phyloP scores from a whole-genome alignment of 805 yeast genomes.

The Candida namnaoensis region DNA sequence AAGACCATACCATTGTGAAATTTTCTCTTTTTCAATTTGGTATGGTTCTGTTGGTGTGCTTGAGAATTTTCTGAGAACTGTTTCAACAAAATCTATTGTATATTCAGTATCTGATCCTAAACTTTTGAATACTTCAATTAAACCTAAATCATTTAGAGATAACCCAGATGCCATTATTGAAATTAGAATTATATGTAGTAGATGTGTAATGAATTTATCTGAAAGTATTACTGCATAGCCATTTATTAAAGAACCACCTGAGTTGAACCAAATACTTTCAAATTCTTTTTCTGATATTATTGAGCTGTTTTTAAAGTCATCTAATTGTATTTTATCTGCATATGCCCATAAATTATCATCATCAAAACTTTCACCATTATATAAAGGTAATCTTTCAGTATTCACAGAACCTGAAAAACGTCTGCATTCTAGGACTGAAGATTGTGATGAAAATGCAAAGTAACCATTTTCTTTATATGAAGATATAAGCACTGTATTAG shows the following conservation, averaged over 20 bases:
- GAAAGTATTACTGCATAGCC: conserved; percentile 31
- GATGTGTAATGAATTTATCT: conserved; percentile 22
- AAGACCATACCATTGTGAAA: conserved; percentile 59
- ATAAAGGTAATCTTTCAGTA: conserved; percentile 24
- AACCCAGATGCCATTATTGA: conserved; percentile 27
- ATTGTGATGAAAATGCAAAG: conserved; percentile 19
- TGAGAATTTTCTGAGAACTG: conserved; percentile 43
- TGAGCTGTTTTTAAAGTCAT: conserved; percentile 30
- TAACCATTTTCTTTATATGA: neutral
- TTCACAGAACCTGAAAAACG: conserved; percentile 23
- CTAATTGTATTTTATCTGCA: conserved; percentile 6
- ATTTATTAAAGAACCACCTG: conserved; percentile 48
- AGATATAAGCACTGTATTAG: conserved; percentile 57
- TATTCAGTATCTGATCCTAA: conserved; percentile 25
- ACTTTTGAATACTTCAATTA: conserved; percentile 19
- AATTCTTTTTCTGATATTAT: conserved; percentile 53
- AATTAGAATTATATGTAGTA: conserved; percentile 26
- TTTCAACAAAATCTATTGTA: conserved; percentile 33
- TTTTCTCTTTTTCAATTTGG: conserved; percentile 30
- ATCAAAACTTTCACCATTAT: conserved; percentile 20
- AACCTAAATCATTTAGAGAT: conserved; percentile 17
- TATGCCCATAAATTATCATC: conserved; percentile 5
- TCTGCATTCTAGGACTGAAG: conserved; percentile 28
- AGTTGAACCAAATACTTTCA: conserved; percentile 36
- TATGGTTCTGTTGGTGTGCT: conserved; percentile 17